These are phyloP conservation scores for Balakata baccata DNA, from an alignment of 345 rosid genomes.

Conservation along the genomic window DNA sequence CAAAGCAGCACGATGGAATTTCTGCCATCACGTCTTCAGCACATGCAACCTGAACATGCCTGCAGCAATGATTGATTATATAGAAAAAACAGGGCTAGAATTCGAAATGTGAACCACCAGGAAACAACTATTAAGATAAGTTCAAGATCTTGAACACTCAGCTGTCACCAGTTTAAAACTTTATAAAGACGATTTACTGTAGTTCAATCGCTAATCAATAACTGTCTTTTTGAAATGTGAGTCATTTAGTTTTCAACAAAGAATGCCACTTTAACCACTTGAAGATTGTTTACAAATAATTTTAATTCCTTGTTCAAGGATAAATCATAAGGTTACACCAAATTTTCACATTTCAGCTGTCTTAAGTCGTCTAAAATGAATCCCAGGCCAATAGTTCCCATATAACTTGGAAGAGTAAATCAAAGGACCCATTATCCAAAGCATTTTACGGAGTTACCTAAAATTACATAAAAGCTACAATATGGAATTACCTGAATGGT, in stretches of 20 bases:
- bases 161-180: neutral
- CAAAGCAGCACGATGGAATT: neutral
- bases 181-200: neutral
- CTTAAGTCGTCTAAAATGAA: neutral
- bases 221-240: neutral
- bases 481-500: conserved; percentile 11
- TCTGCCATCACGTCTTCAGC: neutral
- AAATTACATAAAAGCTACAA: neutral
- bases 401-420: neutral
- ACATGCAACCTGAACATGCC: conserved; percentile 2
- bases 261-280: too few relatives aligned
- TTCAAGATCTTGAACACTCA: neutral
- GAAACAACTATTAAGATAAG: neutral
- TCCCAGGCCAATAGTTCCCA: too few relatives aligned
- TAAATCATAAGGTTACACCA: too few relatives aligned
- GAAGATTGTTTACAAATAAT: neutral
- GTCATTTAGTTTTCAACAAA: neutral
- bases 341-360: neutral
- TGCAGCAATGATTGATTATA: neutral
- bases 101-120: neutral
- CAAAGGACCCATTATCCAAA: too few relatives aligned
- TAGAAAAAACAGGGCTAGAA: neutral
- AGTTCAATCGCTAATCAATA: neutral
- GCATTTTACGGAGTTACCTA: neutral
- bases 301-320: neutral